These are phyloP conservation scores for Entonaema liquescens DNA, from an alignment of 495 filamentous ascomycete genomes.

Conservation along the genomic window DNA sequence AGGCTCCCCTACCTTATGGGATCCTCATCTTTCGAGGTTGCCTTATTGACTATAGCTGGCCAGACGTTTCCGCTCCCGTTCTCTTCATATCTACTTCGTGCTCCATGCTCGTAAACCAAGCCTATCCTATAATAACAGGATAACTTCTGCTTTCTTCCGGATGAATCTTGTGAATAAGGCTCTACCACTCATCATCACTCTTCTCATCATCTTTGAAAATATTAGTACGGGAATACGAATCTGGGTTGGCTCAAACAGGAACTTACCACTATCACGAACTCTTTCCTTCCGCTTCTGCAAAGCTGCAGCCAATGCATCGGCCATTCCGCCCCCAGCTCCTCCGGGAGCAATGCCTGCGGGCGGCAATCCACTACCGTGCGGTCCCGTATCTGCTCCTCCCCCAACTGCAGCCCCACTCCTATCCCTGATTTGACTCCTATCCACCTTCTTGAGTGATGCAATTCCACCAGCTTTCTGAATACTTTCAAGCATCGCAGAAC, in stretches of 20 bases:
- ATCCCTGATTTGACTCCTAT: slow-evolving; percentile 77
- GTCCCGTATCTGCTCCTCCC: slow-evolving; percentile 62
- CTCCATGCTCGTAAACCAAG: background rate
- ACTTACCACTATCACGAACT: slow-evolving; percentile 91
- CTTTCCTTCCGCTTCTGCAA: slow-evolving; percentile 84
- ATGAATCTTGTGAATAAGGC: slow-evolving; percentile 25
- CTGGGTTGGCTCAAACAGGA: background rate
- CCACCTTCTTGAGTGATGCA: slow-evolving; percentile 81
- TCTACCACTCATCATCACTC: slow-evolving; percentile 80
- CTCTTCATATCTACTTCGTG: background rate
- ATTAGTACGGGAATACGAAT: slow-evolving; percentile 45
- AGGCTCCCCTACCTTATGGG: background rate
- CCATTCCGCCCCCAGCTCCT: slow-evolving; percentile 68
- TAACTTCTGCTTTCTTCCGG: background rate
- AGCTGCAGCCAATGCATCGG: slow-evolving; percentile 80
- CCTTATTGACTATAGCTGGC: background rate
- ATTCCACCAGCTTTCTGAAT: slow-evolving; percentile 82
- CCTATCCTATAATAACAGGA: slow-evolving; percentile 1
- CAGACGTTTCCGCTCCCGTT: background rate
- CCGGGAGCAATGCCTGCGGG: slow-evolving; percentile 57
- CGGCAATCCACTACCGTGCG: slow-evolving; percentile 64
- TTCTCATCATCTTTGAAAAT: slow-evolving; percentile 74
- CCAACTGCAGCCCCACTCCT: slow-evolving; percentile 77
- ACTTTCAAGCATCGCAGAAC: slow-evolving; percentile 77
- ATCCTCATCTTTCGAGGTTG: background rate